Percentiles rank a stretch among this genome's conserved stretches.
Evolutionary conservation across 2,329 filamentous ascomycete genomes (phyloP).

Genomic region (Sphaerostilbella broomeana): DNA sequence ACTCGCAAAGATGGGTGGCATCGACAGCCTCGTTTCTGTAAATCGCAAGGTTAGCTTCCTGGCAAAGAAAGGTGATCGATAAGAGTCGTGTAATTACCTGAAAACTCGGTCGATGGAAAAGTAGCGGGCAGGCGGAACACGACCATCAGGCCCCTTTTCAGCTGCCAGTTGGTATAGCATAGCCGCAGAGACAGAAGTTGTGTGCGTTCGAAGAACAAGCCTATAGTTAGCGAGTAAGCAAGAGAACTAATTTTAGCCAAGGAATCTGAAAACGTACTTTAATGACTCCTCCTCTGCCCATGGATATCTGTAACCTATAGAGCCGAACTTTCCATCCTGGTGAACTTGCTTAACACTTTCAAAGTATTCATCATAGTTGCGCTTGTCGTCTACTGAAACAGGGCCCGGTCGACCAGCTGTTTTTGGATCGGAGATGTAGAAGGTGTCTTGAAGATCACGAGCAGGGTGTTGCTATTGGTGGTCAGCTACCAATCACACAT

Average conservation of each 20-base stretch:
- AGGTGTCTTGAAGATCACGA: slow-evolving; percentile 94
- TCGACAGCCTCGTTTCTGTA: slow-evolving; percentile 84
- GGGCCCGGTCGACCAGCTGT: slow-evolving; percentile 62
- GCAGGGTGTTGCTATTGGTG: slow-evolving; percentile 79
- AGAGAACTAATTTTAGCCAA: no score
- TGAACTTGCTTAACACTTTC: slow-evolving; percentile 82
- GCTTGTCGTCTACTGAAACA: slow-evolving; percentile 45
- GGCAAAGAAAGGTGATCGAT: not conserved
- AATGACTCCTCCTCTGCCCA: slow-evolving; percentile 85
- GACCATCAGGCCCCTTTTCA: slow-evolving; percentile 65
- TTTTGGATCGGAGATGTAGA: slow-evolving; percentile 90
- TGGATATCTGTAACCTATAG: slow-evolving; percentile 92
- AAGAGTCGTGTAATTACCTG: slow-evolving; percentile 36
- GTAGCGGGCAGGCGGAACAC: slow-evolving; percentile 69
- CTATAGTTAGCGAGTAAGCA: slow-evolving; percentile 8
- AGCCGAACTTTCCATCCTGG: slow-evolving; percentile 85
- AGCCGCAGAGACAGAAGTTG: slow-evolving; percentile 83
- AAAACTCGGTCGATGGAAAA: slow-evolving; percentile 99
- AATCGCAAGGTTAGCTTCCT: not conserved
- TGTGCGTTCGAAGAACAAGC: slow-evolving; percentile 91
- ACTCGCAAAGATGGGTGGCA: slow-evolving; percentile 92
- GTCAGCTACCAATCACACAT: no score
- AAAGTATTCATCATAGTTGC: slow-evolving; percentile 80
- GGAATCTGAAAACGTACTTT: slow-evolving; percentile 36
- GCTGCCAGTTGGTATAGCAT: slow-evolving; percentile 86